Evolutionary conservation across 2,329 filamentous ascomycete genomes (phyloP).

Genomic region (Calonectria naviculata): DNA sequence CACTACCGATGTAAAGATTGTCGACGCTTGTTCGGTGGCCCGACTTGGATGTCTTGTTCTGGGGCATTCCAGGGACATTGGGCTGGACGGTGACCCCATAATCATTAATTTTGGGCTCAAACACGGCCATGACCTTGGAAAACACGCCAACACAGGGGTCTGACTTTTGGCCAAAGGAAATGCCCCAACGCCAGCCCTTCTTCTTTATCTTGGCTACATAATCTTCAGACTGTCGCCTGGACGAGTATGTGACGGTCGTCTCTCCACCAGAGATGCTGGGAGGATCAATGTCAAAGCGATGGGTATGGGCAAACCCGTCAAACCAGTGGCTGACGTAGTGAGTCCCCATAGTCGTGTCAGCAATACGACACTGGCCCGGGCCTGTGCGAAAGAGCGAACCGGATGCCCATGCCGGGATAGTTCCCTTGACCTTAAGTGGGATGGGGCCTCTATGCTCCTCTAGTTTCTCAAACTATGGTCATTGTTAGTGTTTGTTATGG

Average conservation of each 20-base stretch:
- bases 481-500: not conserved
- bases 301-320: slow-evolving; percentile 78
- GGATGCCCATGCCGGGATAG: slow-evolving; percentile 77
- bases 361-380: slow-evolving; percentile 72
- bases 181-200: slow-evolving; percentile 64
- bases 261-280: slow-evolving; percentile 42
- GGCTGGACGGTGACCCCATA: slow-evolving; percentile 76
- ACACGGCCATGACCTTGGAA: slow-evolving; percentile 75
- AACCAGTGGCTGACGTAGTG: slow-evolving; percentile 82
- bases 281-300: slow-evolving; percentile 76
- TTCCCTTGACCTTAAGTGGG: slow-evolving; percentile 70
- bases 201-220: slow-evolving; percentile 70
- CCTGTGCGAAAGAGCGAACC: slow-evolving; percentile 82
- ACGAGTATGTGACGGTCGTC: slow-evolving; percentile 73
- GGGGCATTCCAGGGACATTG: slow-evolving; percentile 69
- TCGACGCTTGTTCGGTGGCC: slow-evolving; percentile 53
- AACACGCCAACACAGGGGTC: slow-evolving; percentile 83
- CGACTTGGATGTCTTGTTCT: slow-evolving; percentile 16
- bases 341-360: slow-evolving; percentile 67
- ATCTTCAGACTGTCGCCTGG: slow-evolving; percentile 73
- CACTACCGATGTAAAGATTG: slow-evolving; percentile 67
- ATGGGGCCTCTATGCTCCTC: slow-evolving; percentile 75
- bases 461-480: slow-evolving; percentile 71
- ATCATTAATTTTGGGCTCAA: slow-evolving; percentile 53
- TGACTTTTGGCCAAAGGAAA: slow-evolving; percentile 76